Percentiles rank a stretch among this genome's conserved stretches.
Evolutionary conservation across 352 stramenopile species (phyloP).

Genomic region (Phytophthora ramorum): DNA sequence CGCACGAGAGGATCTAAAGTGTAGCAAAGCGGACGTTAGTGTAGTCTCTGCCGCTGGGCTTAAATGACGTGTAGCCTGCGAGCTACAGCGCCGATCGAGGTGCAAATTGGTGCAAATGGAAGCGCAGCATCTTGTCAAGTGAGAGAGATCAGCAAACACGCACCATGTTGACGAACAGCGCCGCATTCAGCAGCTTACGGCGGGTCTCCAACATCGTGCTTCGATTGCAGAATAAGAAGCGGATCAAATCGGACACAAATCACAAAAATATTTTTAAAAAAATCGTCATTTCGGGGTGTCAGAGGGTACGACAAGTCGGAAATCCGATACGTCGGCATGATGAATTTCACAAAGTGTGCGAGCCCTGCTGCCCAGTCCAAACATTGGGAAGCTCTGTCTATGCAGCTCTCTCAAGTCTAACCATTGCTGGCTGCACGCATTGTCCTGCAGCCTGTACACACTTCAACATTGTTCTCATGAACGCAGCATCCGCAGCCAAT

Average conservation of each 20-base stretch:
- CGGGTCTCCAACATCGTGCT: constrained; percentile 63
- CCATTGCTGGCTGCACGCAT: too few relatives aligned
- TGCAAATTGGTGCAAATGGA: constrained; percentile 10
- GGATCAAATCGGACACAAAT: neutral
- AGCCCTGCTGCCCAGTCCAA: too few relatives aligned
- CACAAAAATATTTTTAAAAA: too few relatives aligned
- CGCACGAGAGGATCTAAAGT: constrained; percentile 60
- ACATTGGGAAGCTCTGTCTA: too few relatives aligned
- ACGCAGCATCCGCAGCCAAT: too few relatives aligned
- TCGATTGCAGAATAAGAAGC: constrained; percentile 1
- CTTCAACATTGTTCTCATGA: too few relatives aligned
- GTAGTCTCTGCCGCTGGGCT: constrained; percentile 3
- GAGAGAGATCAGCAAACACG: constrained; percentile 15
- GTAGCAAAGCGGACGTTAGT: constrained; percentile 6
- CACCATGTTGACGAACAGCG: constrained; percentile 74
- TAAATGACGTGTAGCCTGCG: neutral
- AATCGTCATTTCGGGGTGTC: too few relatives aligned
- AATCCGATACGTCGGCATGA: too few relatives aligned
- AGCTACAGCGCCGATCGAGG: constrained; percentile 7
- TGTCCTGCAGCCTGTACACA: too few relatives aligned
- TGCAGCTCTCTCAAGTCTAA: too few relatives aligned
- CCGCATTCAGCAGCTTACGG: constrained; percentile 75
- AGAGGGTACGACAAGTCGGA: too few relatives aligned
- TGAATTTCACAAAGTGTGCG: too few relatives aligned
- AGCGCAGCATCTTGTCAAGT: neutral